Conservation (phyloP, 768 basidiomycete genomes). For the Mycena capillaripes region DNA sequence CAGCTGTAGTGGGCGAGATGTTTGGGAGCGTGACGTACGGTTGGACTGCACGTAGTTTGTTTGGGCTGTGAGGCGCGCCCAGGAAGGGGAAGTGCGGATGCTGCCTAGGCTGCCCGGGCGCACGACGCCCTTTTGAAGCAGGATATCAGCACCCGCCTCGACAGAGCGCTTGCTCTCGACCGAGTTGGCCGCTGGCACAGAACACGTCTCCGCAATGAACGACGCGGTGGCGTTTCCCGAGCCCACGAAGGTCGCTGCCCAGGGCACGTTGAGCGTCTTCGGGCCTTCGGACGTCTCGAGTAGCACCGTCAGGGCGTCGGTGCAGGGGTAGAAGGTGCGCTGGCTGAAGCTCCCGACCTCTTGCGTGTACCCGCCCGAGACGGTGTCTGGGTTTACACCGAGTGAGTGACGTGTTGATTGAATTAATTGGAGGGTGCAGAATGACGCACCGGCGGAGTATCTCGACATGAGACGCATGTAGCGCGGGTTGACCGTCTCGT, state of each 20-base stretch:
- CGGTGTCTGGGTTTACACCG: constrained; percentile 9
- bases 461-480: constrained; percentile 36
- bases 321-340: constrained; percentile 36
- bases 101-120: constrained; percentile 23
- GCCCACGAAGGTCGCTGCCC: constrained; percentile 35
- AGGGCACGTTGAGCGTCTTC: constrained; percentile 30
- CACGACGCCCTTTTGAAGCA: constrained; percentile 15
- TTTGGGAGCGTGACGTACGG: constrained; percentile 5
- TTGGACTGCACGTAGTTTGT: constrained; percentile 21
- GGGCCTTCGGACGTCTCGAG: constrained; percentile 17
- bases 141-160: constrained; percentile 4
- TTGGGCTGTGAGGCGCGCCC: not conserved
- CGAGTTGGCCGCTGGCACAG: not conserved
- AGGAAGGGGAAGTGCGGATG: not conserved
- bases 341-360: constrained; percentile 35
- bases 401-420: too few relatives aligned
- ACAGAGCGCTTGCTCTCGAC: not conserved
- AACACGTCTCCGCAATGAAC: constrained; percentile 34
- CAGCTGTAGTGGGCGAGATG: not conserved
- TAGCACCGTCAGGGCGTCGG: constrained; percentile 14
- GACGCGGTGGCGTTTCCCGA: constrained; percentile 29
- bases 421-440: too few relatives aligned
- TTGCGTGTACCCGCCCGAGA: constrained; percentile 31
- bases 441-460: constrained; percentile 26
- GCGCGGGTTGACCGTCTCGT: constrained; percentile 32